Percentiles rank a stretch among this genome's conserved stretches.
These are phyloP conservation scores for Fusarium agapanthi DNA, from an alignment of 2,329 filamentous ascomycete species.

Conservation along the genomic window DNA sequence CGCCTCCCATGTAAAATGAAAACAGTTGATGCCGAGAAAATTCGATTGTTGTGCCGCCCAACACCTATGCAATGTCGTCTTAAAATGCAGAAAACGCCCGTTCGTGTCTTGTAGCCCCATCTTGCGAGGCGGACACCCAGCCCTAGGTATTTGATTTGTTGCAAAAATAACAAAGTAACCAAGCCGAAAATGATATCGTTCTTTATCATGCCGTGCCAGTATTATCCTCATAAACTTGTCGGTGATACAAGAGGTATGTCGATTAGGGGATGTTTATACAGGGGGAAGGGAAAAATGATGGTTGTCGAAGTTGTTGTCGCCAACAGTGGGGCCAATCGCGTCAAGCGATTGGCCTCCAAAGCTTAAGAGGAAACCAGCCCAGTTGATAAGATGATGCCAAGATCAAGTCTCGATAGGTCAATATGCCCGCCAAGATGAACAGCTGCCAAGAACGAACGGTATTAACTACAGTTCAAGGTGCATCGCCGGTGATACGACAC, in stretches of 20 bases:
- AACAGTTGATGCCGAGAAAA: conserved; percentile 44
- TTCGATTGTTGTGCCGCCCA: conserved; percentile 38
- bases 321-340: conserved; percentile 41
- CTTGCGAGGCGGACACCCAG: conserved; percentile 46
- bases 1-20: conserved; percentile 45
- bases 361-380: conserved; percentile 52
- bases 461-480: conserved; percentile 48
- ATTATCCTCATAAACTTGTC: conserved; percentile 48
- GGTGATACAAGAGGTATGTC: conserved; percentile 51
- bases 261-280: conserved; percentile 62
- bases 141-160: conserved; percentile 42
- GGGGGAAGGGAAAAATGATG: conserved; percentile 31
- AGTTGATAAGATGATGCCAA: conserved; percentile 54
- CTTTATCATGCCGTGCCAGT: conserved; percentile 54
- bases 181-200: conserved; percentile 58
- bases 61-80: conserved; percentile 59
- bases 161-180: conserved; percentile 42
- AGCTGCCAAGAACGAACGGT: conserved; percentile 54
- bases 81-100: conserved; percentile 55
- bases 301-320: conserved; percentile 40
- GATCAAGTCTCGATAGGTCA: conserved; percentile 45
- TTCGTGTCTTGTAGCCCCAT: conserved; percentile 55
- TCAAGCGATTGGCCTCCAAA: conserved; percentile 40
- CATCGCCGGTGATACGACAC: conserved; percentile 49
- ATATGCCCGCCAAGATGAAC: conserved; percentile 62